phyloP scores from a whole-genome alignment of 1,139 yeast genomes.

The Kodamaea derodonti region DNA sequence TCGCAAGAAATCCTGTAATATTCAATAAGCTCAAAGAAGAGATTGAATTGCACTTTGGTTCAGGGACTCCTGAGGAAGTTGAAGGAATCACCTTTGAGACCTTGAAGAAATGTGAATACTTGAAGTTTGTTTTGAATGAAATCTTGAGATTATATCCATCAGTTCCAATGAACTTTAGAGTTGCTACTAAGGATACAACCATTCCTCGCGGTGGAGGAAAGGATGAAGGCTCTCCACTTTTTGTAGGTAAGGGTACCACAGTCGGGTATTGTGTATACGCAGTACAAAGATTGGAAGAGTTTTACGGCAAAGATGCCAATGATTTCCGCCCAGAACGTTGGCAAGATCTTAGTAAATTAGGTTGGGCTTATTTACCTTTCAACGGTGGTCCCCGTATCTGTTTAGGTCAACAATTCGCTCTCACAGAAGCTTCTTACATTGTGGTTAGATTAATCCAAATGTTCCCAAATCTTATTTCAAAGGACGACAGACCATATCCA shows the following conservation, averaged over 20 bases:
- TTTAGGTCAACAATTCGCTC: conserved; percentile 44
- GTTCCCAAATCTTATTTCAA: conserved; percentile 28
- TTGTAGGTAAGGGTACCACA: conserved; percentile 19
- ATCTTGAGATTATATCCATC: conserved; percentile 24
- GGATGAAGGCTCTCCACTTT: conserved; percentile 17
- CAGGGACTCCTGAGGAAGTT: conserved; percentile 13
- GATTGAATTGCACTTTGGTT: conserved; percentile 31
- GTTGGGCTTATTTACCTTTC: conserved; percentile 42
- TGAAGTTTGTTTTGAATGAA: conserved; percentile 22
- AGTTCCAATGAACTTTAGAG: conserved; percentile 23
- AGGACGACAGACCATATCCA: conserved; percentile 25
- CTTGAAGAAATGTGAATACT: conserved; percentile 23
- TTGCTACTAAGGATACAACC: conserved; percentile 21
- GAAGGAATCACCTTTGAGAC: conserved; percentile 18
- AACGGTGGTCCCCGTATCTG: conserved; percentile 43
- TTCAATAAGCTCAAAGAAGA: conserved; percentile 35
- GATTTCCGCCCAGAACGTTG: conserved; percentile 22
- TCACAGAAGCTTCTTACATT: conserved; percentile 39
- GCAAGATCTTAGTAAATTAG: conserved; percentile 22
- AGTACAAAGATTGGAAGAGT: conserved; percentile 15
- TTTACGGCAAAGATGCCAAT: conserved; percentile 18
- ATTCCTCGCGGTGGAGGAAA: conserved; percentile 24
- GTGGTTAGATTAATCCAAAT: conserved; percentile 22
- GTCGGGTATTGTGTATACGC: conserved; percentile 17
- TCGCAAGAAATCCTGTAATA: conserved; percentile 40